Percentiles rank a stretch among this genome's conserved stretches.
Evolutionary conservation across 768 basidiomycete genomes (phyloP).

Genomic region (Amanita brunnescens): DNA sequence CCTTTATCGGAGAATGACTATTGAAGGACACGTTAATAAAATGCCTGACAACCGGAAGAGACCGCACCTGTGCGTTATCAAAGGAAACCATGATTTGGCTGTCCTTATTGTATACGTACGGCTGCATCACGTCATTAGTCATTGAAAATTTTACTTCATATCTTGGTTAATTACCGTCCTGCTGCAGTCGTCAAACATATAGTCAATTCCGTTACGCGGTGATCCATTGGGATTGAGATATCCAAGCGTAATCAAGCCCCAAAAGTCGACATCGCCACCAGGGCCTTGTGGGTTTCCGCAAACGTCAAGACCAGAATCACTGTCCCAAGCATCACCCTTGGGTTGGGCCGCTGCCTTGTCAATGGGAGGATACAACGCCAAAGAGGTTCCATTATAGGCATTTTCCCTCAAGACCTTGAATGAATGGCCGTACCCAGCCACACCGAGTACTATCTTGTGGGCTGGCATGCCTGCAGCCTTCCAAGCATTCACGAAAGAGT

Average conservation of each 20-base stretch:
- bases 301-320: constrained; percentile 37
- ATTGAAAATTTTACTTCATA: background rate
- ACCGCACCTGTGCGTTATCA: constrained; percentile 32
- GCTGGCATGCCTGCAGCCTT: constrained; percentile 66
- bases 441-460: constrained; percentile 64
- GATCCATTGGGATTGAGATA: constrained; percentile 44
- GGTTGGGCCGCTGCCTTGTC: constrained; percentile 40
- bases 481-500: constrained; percentile 67
- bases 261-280: constrained; percentile 56
- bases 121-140: constrained; percentile 15
- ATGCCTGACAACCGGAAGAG: background rate
- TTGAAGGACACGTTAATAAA: background rate
- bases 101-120: constrained; percentile 35
- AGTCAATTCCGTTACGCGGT: constrained; percentile 39
- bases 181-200: constrained; percentile 55
- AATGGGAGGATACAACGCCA: constrained; percentile 48
- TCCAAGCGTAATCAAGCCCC: constrained; percentile 50
- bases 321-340: constrained; percentile 58
- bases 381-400: constrained; percentile 33
- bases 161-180: constrained; percentile 44
- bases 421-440: constrained; percentile 78
- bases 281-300: constrained; percentile 44
- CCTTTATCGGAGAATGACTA: constrained; percentile 46
- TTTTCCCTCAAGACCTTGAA: constrained; percentile 41
- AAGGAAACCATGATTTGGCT: constrained; percentile 40